Percentiles rank a stretch among this genome's conserved stretches.
These are phyloP conservation scores for Blastocladiella emersonii DNA, from an alignment of 371 early-diverging fungal species.

Conservation along the genomic window DNA sequence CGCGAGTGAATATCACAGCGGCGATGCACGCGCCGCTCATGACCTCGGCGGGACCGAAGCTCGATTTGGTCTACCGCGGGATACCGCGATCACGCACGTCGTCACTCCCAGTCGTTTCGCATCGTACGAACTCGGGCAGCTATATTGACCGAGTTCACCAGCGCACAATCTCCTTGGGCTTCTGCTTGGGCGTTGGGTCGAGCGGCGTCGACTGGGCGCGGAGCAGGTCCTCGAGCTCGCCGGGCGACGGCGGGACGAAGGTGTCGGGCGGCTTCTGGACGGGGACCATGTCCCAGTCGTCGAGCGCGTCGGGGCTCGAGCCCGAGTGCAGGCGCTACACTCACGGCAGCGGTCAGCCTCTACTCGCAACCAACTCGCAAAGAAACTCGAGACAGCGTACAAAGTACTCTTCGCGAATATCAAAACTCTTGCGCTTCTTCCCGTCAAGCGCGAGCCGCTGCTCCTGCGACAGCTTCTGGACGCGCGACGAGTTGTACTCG, in stretches of 20 bases:
- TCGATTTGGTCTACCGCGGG: too few species aligned
- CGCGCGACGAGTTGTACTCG: slow-evolving; percentile 2
- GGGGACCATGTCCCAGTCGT: slow-evolving; percentile 7
- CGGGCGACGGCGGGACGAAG: slow-evolving; percentile 2
- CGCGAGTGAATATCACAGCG: too few species aligned
- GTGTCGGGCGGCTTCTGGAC: slow-evolving; percentile 3
- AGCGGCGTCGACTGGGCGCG: neutral
- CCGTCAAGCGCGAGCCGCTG: neutral
- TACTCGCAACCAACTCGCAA: neutral
- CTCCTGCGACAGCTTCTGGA: neutral
- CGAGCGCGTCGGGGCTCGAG: neutral
- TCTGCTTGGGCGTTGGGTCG: neutral
- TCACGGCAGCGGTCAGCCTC: neutral
- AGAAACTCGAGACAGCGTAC: neutral
- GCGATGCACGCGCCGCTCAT: too few species aligned
- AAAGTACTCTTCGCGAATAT: slow-evolving; percentile 6
- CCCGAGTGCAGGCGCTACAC: neutral
- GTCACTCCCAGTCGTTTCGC: too few species aligned
- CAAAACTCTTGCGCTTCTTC: neutral
- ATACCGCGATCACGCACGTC: too few species aligned
- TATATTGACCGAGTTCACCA: too few species aligned
- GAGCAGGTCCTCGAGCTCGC: slow-evolving; percentile 1
- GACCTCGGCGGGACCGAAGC: too few species aligned
- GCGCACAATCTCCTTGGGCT: neutral
- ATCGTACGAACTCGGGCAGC: too few species aligned